phyloP scores from a whole-genome alignment of 1,139 yeast genomes.

The Blastobotrys raffinosifermentans region DNA sequence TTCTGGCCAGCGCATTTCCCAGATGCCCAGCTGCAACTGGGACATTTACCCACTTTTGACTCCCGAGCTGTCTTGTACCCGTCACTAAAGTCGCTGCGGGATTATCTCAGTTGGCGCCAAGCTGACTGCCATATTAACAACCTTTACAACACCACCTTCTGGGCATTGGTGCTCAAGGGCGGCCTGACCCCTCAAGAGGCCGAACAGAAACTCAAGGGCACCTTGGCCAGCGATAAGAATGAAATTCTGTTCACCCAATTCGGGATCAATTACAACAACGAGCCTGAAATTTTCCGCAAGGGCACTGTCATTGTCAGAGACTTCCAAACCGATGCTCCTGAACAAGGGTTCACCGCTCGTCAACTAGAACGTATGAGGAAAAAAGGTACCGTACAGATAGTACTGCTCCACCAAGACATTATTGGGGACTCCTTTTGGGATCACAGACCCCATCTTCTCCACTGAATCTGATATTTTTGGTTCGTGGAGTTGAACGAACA shows the following conservation, averaged over 20 bases:
- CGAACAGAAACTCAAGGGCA: conserved; percentile 64
- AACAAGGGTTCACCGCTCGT: conserved; percentile 33
- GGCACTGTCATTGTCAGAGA: conserved; percentile 73
- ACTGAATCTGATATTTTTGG: no score
- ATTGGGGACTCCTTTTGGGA: conserved; percentile 29
- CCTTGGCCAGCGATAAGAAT: conserved; percentile 76
- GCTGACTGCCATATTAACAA: conserved; percentile 97
- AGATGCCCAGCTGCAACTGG: conserved; percentile 32
- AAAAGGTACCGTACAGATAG: conserved; percentile 45
- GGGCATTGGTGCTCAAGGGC: conserved; percentile 77
- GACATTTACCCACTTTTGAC: conserved; percentile 77
- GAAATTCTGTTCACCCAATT: conserved; percentile 74
- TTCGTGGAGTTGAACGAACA: no score
- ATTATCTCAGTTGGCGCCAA: conserved; percentile 91
- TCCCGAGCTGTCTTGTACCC: conserved; percentile 90
- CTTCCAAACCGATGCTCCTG: conserved; percentile 14
- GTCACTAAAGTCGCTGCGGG: conserved; percentile 50
- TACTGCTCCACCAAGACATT: conserved; percentile 38
- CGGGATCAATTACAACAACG: conserved; percentile 84
- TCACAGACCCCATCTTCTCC: no score
- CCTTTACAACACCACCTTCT: conserved; percentile 85
- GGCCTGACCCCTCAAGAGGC: conserved; percentile 70
- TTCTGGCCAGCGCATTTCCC: conserved; percentile 63
- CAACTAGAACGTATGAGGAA: conserved; percentile 49
- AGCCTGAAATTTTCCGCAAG: conserved; percentile 79